Conservation (phyloP, 306 rosid genomes). For the Abrus precatorius region DNA sequence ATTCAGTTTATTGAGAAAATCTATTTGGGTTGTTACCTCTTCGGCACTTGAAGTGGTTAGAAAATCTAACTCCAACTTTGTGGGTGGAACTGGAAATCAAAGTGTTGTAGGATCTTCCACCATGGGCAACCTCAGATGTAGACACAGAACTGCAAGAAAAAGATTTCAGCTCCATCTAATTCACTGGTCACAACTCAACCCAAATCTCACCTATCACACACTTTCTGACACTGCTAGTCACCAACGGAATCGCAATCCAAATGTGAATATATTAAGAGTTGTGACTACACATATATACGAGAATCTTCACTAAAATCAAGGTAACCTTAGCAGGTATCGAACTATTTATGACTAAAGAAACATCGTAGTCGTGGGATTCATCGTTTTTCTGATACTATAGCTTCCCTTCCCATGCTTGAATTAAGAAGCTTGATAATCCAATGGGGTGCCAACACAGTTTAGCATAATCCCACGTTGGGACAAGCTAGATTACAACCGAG, state of each 20-base stretch:
- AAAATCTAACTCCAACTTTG: conserved; percentile 52
- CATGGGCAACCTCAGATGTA: conserved; percentile 54
- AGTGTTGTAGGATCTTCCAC: conserved; percentile 50
- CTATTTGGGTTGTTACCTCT: conserved; percentile 58
- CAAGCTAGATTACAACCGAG: conserved; percentile 11
- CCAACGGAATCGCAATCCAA: conserved; percentile 35
- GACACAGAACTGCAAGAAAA: conserved; percentile 59
- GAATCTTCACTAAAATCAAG: conserved; percentile 45
- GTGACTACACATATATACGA: neutral
- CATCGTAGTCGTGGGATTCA: conserved; percentile 51
- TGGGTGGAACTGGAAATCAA: conserved; percentile 52
- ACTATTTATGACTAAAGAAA: conserved; percentile 31
- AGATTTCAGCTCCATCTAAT: conserved; percentile 66
- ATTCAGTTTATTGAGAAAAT: neutral
- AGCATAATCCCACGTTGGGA: conserved; percentile 45
- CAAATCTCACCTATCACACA: conserved; percentile 43
- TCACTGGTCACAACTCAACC: conserved; percentile 38
- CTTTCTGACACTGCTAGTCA: conserved; percentile 32
- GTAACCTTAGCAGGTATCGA: conserved; percentile 48
- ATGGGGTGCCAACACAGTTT: conserved; percentile 3
- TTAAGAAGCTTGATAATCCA: conserved; percentile 35
- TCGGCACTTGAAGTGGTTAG: conserved; percentile 57
- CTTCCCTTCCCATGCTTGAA: conserved; percentile 19
- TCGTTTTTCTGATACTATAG: conserved; percentile 53
- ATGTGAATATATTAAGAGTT: neutral